Evolutionary conservation across 2,329 filamentous ascomycete genomes (phyloP).

Genomic region (Cercospora sojina): DNA sequence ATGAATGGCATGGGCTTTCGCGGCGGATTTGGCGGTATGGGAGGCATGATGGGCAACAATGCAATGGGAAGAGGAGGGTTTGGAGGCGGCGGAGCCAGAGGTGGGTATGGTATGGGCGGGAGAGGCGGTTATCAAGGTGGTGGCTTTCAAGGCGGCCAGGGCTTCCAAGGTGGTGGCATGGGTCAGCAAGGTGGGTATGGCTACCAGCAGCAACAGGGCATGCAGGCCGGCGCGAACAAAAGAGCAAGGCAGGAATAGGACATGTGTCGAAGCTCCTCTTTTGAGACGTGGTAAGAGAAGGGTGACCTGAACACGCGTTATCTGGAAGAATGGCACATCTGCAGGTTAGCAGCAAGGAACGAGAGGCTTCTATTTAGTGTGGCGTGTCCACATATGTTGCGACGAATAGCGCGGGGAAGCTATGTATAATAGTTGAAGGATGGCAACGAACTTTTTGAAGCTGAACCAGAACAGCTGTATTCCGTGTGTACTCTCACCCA

Average conservation of each 20-base stretch:
- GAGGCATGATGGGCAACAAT: constrained; percentile 39
- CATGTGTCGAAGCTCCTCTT: neutral
- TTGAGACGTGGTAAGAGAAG: neutral
- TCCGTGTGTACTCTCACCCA: neutral
- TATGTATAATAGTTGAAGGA: neutral
- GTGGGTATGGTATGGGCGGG: constrained; percentile 43
- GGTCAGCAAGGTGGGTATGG: constrained; percentile 34
- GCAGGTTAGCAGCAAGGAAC: neutral
- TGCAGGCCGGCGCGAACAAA: constrained; percentile 14
- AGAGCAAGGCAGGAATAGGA: constrained; percentile 12
- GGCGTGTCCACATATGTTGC: neutral
- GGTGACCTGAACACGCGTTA: neutral
- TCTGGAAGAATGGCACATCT: neutral
- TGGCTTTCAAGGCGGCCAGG: constrained; percentile 45
- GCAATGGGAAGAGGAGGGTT: constrained; percentile 32
- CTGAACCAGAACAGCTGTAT: neutral
- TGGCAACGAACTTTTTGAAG: neutral
- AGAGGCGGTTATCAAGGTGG: constrained; percentile 50
- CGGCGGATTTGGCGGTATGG: constrained; percentile 40
- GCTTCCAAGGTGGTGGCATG: constrained; percentile 42
- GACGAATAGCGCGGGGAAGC: neutral
- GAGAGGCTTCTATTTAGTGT: neutral
- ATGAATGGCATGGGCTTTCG: constrained; percentile 31
- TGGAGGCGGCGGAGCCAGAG: constrained; percentile 48
- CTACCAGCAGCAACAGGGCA: constrained; percentile 43